Evolutionary conservation across 73 alveolate species (phyloP), one percentile per base, ranked within the genome.

Genomic region (Stentor coeruleus): DNA sequence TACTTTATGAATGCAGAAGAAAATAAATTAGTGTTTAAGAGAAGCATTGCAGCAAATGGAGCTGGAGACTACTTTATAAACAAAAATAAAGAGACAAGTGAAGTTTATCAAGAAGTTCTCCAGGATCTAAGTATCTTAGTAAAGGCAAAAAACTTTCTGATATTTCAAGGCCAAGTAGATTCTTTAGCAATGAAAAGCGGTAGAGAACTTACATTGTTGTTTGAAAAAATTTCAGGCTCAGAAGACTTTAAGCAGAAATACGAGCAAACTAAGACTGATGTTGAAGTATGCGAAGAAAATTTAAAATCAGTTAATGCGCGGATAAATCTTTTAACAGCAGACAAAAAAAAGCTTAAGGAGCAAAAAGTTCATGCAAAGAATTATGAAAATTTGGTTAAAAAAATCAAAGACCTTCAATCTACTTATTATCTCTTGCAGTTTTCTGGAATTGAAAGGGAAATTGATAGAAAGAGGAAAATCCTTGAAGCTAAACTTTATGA

Each of bases 51-150:
- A 33, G 58, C 84, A 66, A 83, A 83, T 0, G 91, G 96, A 66
- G 55, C 82, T 79, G 59, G 87, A 42, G 95, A 91, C 75, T 93
- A 91, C 89, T 91, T 89, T 84, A 79, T 91, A 82, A 87, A 93
- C 85, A 88, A 87, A 80, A 28, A 49, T 15, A 92, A 93, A 58
- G 33, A 81, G 39, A 57, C 89, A 3, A 81, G 77, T 59, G 97
- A 93, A 66, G 97, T 89, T 59, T 93, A 93, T 84, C 81, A 60
- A 20, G 87, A 86, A 38, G 75, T 82, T 85, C 91, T 87, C 35
- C 77, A 49, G 30, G 79, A 79, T 28, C 81, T 73, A 49, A 86
- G 87, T 3, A 89, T 89, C 3, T 88, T 89, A 0, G 88, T 82
- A 3, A 86, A 89, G 74, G 85, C 95, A 4, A 89, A 76, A 89